phyloP scores from a whole-genome alignment of 1,284 basidiomycete species.

The Malassezia arunalokei region DNA sequence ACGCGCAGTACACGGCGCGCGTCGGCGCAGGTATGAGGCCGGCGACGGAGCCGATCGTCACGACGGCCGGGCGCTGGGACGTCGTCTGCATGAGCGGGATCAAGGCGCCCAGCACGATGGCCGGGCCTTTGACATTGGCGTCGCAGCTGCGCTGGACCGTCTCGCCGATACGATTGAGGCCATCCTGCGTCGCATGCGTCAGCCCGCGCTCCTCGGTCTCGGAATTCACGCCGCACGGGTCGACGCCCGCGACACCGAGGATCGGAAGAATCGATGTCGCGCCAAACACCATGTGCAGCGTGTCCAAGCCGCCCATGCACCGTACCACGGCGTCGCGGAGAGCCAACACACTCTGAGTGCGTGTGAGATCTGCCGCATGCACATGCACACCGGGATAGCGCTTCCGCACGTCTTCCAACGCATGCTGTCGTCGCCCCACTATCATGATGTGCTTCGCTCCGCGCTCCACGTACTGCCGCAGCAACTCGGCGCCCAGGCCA shows the following conservation, averaged over 20 bases:
- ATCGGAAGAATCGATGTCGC: conserved; percentile 70
- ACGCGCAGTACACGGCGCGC: conserved; percentile 68
- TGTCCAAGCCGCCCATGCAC: conserved; percentile 67
- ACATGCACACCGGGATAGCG: conserved; percentile 13
- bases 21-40: conserved; percentile 73
- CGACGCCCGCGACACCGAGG: conserved; percentile 59
- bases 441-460: conserved; percentile 63
- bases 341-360: conserved; percentile 58
- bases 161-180: conserved; percentile 45
- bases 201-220: conserved; percentile 51
- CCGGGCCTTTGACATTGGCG: conserved; percentile 50
- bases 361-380: conserved; percentile 57
- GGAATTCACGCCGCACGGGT: conserved; percentile 49
- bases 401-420: conserved; percentile 53
- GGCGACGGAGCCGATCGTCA: conserved; percentile 67
- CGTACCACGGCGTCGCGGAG: conserved; percentile 53
- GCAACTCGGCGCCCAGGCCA: conserved; percentile 67
- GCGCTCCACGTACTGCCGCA: conserved; percentile 59
- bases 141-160: conserved; percentile 46
- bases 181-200: conserved; percentile 49
- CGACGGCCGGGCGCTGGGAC: conserved; percentile 61
- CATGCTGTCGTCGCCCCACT: conserved; percentile 58
- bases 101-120: conserved; percentile 49
- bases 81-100: conserved; percentile 61
- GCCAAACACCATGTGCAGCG: conserved; percentile 69